These are phyloP conservation scores for Ambrosia artemisiifolia DNA, from an alignment of 129 eudicot species.

Conservation along the genomic window DNA sequence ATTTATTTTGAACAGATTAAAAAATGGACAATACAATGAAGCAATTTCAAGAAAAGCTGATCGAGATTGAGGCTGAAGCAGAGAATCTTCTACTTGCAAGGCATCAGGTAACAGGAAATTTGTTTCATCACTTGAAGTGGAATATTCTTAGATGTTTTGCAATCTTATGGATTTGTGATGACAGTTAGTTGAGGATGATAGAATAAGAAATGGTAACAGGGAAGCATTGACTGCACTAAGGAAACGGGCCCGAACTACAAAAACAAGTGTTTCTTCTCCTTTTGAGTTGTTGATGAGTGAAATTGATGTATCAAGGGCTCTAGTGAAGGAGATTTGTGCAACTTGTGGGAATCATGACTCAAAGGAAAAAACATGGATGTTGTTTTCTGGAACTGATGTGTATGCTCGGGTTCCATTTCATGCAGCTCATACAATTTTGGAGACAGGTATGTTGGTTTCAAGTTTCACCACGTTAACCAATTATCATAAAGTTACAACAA, in stretches of 20 bases:
- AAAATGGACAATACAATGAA: conserved; percentile 66
- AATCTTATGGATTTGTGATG: neutral
- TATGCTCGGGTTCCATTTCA: conserved; percentile 78
- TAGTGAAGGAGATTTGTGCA: conserved; percentile 77
- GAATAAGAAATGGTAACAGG: conserved; percentile 77
- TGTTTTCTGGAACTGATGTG: conserved; percentile 75
- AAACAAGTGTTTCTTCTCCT: conserved; percentile 75
- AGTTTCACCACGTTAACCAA: neutral
- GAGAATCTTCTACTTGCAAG: conserved; percentile 74
- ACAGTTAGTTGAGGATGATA: conserved; percentile 81
- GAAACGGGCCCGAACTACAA: conserved; percentile 73
- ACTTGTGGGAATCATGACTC: conserved; percentile 86
- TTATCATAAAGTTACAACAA: neutral
- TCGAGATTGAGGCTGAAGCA: conserved; percentile 72
- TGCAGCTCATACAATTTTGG: conserved; percentile 79
- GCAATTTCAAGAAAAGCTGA: conserved; percentile 52
- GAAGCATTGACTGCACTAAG: conserved; percentile 89
- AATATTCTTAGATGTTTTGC: neutral
- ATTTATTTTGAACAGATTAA: neutral
- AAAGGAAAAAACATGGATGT: conserved; percentile 64
- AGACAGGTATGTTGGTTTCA: conserved; percentile 49
- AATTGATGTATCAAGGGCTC: conserved; percentile 51
- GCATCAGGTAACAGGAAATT: conserved; percentile 57
- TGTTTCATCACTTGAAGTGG: neutral
- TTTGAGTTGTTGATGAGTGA: conserved; percentile 79